These are phyloP conservation scores for Xylariaceae sp. DNA, from an alignment of 2,329 filamentous ascomycete genomes.

Conservation along the genomic window DNA sequence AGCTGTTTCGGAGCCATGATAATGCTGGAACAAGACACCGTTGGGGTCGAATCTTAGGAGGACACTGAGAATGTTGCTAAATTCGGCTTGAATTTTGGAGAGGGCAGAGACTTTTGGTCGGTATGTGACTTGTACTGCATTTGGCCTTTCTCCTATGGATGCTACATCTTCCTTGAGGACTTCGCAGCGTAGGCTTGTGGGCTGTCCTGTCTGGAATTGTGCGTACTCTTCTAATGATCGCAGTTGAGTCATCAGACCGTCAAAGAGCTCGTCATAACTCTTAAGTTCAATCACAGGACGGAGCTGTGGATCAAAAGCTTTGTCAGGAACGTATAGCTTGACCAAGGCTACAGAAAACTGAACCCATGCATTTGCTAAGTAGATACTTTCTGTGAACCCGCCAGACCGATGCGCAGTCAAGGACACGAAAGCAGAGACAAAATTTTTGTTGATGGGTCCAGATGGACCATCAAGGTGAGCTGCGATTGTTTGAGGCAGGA, in stretches of 20 bases:
- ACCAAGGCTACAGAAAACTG: conserved; percentile 71
- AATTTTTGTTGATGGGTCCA: conserved; percentile 35
- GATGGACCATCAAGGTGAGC: conserved; percentile 15
- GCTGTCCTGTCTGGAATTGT: conserved; percentile 60
- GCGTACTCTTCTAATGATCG: conserved; percentile 63
- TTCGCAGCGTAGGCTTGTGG: conserved; percentile 62
- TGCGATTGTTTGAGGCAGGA: conserved; percentile 27
- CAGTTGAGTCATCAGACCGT: conserved; percentile 53
- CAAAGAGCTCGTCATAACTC: conserved; percentile 52
- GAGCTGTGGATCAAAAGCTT: conserved; percentile 75
- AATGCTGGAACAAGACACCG: conserved; percentile 35
- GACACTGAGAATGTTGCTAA: conserved; percentile 69
- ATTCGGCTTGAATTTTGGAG: conserved; percentile 72
- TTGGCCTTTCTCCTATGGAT: conserved; percentile 62
- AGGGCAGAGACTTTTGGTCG: conserved; percentile 67
- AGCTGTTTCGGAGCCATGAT: conserved; percentile 33
- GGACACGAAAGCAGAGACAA: conserved; percentile 45
- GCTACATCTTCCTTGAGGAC: conserved; percentile 59
- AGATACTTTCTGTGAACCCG: conserved; percentile 25
- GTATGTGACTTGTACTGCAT: conserved; percentile 62
- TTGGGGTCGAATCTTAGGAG: conserved; percentile 48
- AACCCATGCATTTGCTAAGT: conserved; percentile 64
- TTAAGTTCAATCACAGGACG: conserved; percentile 61
- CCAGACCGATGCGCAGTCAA: conserved; percentile 37
- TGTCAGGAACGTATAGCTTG: conserved; percentile 78